A percentile compares a stretch with the other conserved stretches of the same genome.
phyloP scores from a whole-genome alignment of 805 yeast genomes.

The Henningerozyma blattae region DNA sequence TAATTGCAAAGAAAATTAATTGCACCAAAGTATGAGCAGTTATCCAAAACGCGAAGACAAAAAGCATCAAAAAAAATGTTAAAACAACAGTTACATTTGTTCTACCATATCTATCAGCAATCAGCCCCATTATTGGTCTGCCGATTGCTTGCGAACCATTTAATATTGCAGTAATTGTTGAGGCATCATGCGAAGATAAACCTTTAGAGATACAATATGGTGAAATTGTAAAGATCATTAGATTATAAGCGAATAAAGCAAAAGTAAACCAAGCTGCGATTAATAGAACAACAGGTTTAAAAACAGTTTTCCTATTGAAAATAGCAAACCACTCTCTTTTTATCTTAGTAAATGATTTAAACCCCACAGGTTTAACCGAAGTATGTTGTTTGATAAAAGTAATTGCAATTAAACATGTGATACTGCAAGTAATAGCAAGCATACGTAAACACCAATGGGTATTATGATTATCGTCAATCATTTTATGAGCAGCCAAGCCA shows the following conservation, averaged over 20 bases:
- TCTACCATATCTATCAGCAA: conserved; percentile 36
- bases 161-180: conserved; percentile 33
- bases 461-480: conserved; percentile 30
- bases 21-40: conserved; percentile 31
- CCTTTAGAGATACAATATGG: conserved; percentile 40
- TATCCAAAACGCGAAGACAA: conserved; percentile 39
- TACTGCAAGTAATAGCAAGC: conserved; percentile 31
- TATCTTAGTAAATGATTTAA: conserved; percentile 16
- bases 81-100: conserved; percentile 31
- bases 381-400: conserved; percentile 35
- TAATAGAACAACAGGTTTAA: conserved; percentile 22
- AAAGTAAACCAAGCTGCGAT: conserved; percentile 28
- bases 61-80: conserved; percentile 25
- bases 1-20: conserved; percentile 30
- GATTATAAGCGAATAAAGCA: conserved; percentile 30
- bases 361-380: conserved; percentile 21
- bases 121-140: conserved; percentile 35
- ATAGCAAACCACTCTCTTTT: conserved; percentile 13
- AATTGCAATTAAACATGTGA: conserved; percentile 28
- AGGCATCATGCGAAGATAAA: conserved; percentile 29
- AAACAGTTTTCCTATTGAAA: conserved; percentile 18
- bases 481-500: conserved; percentile 30
- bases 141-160: conserved; percentile 38
- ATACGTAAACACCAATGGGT: conserved; percentile 37
- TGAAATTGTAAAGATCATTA: conserved; percentile 35